These are phyloP conservation scores for Eugenia klotzschiana DNA, from an alignment of 441 rosid species.

Conservation along the genomic window DNA sequence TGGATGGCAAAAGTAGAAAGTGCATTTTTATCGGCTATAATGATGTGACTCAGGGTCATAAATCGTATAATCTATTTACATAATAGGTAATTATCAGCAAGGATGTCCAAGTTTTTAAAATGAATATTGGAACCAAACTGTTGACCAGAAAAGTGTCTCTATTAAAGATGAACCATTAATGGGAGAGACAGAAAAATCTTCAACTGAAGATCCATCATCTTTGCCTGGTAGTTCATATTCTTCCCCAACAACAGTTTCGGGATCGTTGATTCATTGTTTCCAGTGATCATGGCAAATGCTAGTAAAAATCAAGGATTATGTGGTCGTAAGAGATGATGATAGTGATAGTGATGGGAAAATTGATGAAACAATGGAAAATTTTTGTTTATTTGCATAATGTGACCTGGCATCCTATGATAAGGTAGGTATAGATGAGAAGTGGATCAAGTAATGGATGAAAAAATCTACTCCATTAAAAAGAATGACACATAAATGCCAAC, in stretches of 20 bases:
- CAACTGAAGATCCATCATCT: not conserved
- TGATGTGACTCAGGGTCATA: not conserved
- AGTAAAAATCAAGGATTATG: not conserved
- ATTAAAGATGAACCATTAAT: not conserved
- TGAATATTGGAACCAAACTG: not conserved
- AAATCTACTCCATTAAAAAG: not conserved
- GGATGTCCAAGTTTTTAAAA: not conserved
- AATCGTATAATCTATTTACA: not conserved
- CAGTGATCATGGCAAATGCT: rapidly evolving
- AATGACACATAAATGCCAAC: not conserved
- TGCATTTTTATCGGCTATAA: not conserved
- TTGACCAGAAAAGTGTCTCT: not conserved
- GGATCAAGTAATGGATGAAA: not conserved
- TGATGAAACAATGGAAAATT: not conserved
- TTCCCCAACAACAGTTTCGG: not conserved
- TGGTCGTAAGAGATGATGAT: not conserved
- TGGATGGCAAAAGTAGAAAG: not conserved
- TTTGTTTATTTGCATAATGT: not conserved
- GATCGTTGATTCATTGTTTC: not conserved
- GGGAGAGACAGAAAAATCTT: not conserved
- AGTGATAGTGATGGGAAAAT: not conserved
- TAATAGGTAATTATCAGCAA: not conserved
- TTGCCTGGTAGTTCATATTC: not conserved
- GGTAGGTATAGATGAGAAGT: not conserved
- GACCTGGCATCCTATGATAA: not conserved